Evolutionary conservation across 441 rosid species (phyloP).

Genomic region (Jatropha multifida): DNA sequence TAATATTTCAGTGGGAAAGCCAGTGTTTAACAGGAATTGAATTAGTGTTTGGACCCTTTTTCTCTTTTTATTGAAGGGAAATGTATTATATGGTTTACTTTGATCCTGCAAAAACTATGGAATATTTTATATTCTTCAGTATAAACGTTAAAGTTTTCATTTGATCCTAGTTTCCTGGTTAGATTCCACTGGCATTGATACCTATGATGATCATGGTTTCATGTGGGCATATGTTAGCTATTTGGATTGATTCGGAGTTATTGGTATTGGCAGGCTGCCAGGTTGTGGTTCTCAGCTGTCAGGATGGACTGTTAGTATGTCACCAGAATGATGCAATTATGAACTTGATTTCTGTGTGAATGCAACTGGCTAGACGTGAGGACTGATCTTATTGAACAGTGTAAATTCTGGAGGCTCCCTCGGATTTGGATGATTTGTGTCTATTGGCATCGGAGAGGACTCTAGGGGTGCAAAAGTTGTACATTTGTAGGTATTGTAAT

Average conservation of each 20-base stretch:
- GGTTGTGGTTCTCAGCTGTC: constrained; percentile 10
- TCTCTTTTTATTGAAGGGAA: not conserved
- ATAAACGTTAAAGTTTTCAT: not conserved
- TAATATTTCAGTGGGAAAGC: not conserved
- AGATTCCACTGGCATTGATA: not conserved
- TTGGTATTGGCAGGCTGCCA: constrained; percentile 16
- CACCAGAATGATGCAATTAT: constrained; percentile 13
- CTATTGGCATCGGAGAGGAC: constrained; percentile 27
- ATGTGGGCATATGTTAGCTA: not conserved
- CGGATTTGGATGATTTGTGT: constrained; percentile 3
- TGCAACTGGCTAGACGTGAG: not conserved
- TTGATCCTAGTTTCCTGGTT: not conserved
- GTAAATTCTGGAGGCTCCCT: constrained; percentile 14
- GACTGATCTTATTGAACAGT: not conserved
- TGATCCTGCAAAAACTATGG: not conserved
- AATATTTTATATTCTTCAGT: not conserved
- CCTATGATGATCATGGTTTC: not conserved
- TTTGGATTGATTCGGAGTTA: not conserved
- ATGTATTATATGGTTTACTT: not conserved
- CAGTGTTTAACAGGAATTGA: not conserved
- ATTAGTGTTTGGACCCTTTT: not conserved
- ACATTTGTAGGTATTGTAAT: constrained; percentile 60
- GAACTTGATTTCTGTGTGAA: constrained; percentile 7
- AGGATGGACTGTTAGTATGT: not conserved
- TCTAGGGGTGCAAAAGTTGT: constrained; percentile 37